A percentile compares a stretch with the other conserved stretches of the same genome.
Conservation (phyloP, 78 protist species). For the Reticulomyxa filosa region DNA sequence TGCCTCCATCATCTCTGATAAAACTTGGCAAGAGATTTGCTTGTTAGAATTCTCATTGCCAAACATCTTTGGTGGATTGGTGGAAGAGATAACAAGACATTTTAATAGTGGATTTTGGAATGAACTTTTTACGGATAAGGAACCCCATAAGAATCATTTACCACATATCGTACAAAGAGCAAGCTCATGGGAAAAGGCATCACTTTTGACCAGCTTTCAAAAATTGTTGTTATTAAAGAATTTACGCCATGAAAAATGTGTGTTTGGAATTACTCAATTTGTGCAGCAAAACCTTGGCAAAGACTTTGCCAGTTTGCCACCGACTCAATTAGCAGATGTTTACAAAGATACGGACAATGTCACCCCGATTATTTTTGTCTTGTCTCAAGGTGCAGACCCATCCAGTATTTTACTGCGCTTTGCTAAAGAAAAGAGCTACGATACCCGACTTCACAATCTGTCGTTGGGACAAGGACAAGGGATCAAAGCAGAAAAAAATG, state of each 20-base stretch:
- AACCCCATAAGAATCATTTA: no score
- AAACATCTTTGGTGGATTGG: no score
- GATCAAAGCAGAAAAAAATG: constrained; percentile 19
- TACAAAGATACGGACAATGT: constrained; percentile 24
- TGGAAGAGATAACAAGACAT: no score
- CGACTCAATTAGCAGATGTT: constrained; percentile 21
- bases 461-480: constrained; percentile 48
- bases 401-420: background rate
- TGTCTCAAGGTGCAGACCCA: constrained; percentile 68
- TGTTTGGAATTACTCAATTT: background rate
- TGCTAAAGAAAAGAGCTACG: constrained; percentile 1
- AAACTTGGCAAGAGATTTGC: no score
- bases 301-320: constrained; percentile 25
- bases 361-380: constrained; percentile 51
- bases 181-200: no score
- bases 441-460: background rate
- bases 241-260: background rate
- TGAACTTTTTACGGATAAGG: no score
- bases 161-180: no score
- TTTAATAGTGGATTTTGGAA: no score
- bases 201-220: no score
- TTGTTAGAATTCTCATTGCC: no score
- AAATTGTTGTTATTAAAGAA: constrained; percentile 11
- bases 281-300: constrained; percentile 14
- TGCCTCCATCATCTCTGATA: no score